Evolutionary conservation across 2,329 filamentous ascomycete genomes (phyloP).

Genomic region (Beauveria sp.): DNA sequence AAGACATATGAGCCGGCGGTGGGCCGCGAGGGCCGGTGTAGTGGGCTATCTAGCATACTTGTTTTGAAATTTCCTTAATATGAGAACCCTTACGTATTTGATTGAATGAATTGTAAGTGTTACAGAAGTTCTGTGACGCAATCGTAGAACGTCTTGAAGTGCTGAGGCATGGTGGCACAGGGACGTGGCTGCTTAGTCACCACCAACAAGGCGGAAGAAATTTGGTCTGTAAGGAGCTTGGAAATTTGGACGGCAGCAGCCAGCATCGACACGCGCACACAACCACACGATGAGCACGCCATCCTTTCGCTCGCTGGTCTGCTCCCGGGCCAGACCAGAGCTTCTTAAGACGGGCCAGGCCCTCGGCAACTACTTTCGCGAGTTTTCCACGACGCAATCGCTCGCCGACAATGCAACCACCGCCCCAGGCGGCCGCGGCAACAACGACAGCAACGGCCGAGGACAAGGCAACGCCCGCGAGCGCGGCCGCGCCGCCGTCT

Average conservation of each 20-base stretch:
- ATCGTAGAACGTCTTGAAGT: background rate
- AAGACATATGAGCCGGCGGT: background rate
- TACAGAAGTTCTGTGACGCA: background rate
- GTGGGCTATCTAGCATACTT: constrained; percentile 3
- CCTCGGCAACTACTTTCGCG: constrained; percentile 26
- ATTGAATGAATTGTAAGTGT: background rate
- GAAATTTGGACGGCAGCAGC: background rate
- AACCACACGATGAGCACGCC: constrained; percentile 28
- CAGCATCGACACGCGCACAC: background rate
- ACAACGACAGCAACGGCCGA: constrained; percentile 1
- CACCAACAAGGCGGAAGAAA: constrained; percentile 2
- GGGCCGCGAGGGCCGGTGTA: background rate
- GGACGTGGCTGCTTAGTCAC: constrained; percentile 6
- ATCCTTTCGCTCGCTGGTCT: constrained; percentile 29
- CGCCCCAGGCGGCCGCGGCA: constrained; percentile 1
- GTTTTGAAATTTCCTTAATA: constrained; percentile 2
- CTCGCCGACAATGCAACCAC: constrained; percentile 19
- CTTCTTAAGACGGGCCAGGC: constrained; percentile 23
- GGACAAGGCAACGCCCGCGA: constrained; percentile 18
- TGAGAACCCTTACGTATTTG: background rate
- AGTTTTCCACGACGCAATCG: constrained; percentile 32
- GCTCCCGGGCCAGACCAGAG: constrained; percentile 28
- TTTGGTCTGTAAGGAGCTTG: constrained; percentile 2
- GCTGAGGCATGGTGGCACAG: background rate
- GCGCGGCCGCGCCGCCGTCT: constrained; percentile 27